A percentile compares a stretch with the other conserved stretches of the same genome.
These are phyloP conservation scores for Protostelium mycophagum DNA, from an alignment of 78 protist species.

Conservation along the genomic window DNA sequence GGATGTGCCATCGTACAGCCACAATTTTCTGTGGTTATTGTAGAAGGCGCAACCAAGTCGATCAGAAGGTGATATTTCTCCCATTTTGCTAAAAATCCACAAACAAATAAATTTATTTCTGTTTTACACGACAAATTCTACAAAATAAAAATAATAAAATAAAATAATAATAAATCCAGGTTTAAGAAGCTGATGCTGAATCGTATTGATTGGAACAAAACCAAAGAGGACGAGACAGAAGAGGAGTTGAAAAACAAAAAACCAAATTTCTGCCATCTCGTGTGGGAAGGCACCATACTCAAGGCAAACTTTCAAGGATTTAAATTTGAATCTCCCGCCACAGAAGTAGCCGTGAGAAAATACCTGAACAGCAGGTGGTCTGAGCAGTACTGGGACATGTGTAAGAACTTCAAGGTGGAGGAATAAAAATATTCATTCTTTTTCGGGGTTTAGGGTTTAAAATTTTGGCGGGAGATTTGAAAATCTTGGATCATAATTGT, in stretches of 20 bases:
- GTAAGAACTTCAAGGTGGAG: not conserved
- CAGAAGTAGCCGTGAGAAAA: not conserved
- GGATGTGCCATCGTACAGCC: conserved; percentile 26
- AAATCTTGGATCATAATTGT: no score
- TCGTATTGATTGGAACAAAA: conserved; percentile 30
- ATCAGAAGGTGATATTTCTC: not conserved
- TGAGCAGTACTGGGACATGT: not conserved
- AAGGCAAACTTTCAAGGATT: conserved; percentile 22
- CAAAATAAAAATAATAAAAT: no score
- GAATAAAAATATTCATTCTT: no score
- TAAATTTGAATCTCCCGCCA: not conserved
- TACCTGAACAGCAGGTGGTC: not conserved
- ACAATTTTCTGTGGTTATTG: conserved; percentile 6
- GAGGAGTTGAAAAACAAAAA: conserved; percentile 2
- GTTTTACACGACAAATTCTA: no score
- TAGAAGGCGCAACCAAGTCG: conserved; percentile 37
- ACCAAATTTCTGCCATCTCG: conserved; percentile 13
- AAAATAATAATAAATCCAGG: not conserved
- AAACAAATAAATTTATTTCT: no score
- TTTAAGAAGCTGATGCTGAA: conserved; percentile 22
- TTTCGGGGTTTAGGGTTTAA: no score
- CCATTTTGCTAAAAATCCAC: no score
- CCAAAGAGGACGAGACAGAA: not conserved
- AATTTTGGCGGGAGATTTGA: no score
- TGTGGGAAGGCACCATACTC: conserved; percentile 52